Evolutionary conservation across 805 yeast genomes (phyloP), one percentile per base, ranked within the genome.

Genomic region (Suhomyces faveliae): DNA sequence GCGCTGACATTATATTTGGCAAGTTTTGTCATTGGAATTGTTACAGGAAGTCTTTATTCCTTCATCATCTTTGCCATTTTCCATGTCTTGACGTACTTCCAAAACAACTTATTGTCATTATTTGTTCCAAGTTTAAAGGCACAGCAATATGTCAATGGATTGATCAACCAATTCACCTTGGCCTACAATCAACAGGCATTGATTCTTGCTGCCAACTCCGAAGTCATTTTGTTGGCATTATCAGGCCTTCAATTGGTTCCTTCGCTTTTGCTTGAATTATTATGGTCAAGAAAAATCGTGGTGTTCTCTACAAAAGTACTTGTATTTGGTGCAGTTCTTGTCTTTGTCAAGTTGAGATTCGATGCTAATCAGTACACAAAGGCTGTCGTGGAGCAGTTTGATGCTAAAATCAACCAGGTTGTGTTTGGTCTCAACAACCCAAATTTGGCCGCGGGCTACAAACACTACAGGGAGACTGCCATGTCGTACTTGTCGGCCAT

Each of bases 371-470:
- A 57, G 50, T 67, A 62, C 52, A 63, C 74, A 15, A 62, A 61
- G 48, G 50, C 66, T 7, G 63, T 83, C 7, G 63, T 83, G 40
- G 65, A 66, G 11, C 76, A 75, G 45, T 74, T 76, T 54, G 79
- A 82, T 49, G 55, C 62, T 47, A 69, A 64, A 51, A 58, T 76
- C 15, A 75, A 70, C 49, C 51, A 47, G 29, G 50, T 48, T 21
- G 63, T 58, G 45, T 24, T 42, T 9, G 51, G 56, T 24, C 12
- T 49, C 30, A 45, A 42, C 46, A 46, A 48, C 30, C 49, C 49
- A 35, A 43, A 21, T 30, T 42, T 49, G 50, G 49, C 37, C 11
- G 39, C 21, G 12, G 46, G 60, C 7, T 68, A 68, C 51, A 51
- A 54, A 10, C 48, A 25, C 8, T 46, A 65, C 43, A 67, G 59